Evolutionary conservation across 208 protist species (phyloP).

Genomic region (Trypanosoma platydactyli): DNA sequence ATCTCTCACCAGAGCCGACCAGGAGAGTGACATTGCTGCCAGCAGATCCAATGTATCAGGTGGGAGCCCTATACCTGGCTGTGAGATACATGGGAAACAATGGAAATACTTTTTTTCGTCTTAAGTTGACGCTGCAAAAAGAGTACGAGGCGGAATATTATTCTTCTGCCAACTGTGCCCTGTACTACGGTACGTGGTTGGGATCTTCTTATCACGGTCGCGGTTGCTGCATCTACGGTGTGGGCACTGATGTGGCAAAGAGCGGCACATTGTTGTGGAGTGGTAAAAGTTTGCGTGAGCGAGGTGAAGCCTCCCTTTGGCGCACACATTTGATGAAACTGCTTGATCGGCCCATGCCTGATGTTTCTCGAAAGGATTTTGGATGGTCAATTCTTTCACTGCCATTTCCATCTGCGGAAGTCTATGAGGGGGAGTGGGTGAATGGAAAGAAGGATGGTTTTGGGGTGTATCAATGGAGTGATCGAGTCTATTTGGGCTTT

Average conservation of each 20-base stretch:
- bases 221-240: constrained; percentile 69
- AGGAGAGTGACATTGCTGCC: constrained; percentile 82
- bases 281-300: constrained; percentile 14
- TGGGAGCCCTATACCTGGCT: constrained; percentile 57
- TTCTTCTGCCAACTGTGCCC: constrained; percentile 34
- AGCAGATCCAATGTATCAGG: constrained; percentile 55
- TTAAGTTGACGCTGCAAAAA: constrained; percentile 47
- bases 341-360: not conserved
- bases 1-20: constrained; percentile 59
- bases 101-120: constrained; percentile 68
- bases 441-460: constrained; percentile 66
- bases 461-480: constrained; percentile 82
- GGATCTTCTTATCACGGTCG: constrained; percentile 61
- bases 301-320: constrained; percentile 5
- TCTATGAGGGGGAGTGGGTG: constrained; percentile 89
- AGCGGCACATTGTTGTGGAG: constrained; percentile 13
- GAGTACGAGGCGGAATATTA: constrained; percentile 36
- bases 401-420: constrained; percentile 45
- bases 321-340: not conserved
- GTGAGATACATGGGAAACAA: constrained; percentile 78
- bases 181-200: constrained; percentile 80
- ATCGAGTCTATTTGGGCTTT: constrained; percentile 76
- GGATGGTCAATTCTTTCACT: constrained; percentile 25
- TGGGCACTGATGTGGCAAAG: constrained; percentile 30
- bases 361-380: not conserved